Percentiles rank a stretch among this genome's conserved stretches.
Evolutionary conservation across 202 grass and related monocot genomes (phyloP).

Genomic region (Schoenoplectus triqueter): DNA sequence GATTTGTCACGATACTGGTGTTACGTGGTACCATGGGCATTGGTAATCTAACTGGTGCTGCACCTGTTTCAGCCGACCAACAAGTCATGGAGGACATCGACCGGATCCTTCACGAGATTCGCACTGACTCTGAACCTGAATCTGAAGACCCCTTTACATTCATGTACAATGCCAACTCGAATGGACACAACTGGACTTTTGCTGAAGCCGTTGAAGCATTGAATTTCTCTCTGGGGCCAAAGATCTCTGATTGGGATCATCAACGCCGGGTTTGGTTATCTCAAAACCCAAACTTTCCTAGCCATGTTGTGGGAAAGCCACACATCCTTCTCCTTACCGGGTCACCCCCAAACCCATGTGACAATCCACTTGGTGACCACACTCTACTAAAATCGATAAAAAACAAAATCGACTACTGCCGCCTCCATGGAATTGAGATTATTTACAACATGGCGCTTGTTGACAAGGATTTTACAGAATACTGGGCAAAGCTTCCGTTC

Average conservation of each 20-base stretch:
- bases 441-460: slow-evolving; percentile 52
- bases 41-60: background rate
- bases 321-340: slow-evolving; percentile 48
- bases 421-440: slow-evolving; percentile 53
- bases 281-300: slow-evolving; percentile 45
- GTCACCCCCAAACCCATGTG: slow-evolving; percentile 43
- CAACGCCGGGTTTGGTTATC: slow-evolving; percentile 42
- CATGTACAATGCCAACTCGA: background rate
- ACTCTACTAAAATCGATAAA: slow-evolving; percentile 52
- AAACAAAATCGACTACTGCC: slow-evolving; percentile 64
- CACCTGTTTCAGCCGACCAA: background rate
- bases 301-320: slow-evolving; percentile 32
- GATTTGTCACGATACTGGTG: slow-evolving; percentile 8
- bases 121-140: slow-evolving; percentile 43
- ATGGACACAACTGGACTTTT: background rate
- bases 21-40: background rate
- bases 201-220: background rate
- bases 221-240: slow-evolving; percentile 46
- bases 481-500: slow-evolving; percentile 52
- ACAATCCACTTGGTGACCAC: slow-evolving; percentile 49
- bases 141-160: background rate
- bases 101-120: slow-evolving; percentile 55
- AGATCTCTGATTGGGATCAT: slow-evolving; percentile 47
- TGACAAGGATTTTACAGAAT: slow-evolving; percentile 43
- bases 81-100: slow-evolving; percentile 53